These are phyloP conservation scores for Mentha longifolia DNA, from an alignment of 257 asterid species.

Conservation along the genomic window DNA sequence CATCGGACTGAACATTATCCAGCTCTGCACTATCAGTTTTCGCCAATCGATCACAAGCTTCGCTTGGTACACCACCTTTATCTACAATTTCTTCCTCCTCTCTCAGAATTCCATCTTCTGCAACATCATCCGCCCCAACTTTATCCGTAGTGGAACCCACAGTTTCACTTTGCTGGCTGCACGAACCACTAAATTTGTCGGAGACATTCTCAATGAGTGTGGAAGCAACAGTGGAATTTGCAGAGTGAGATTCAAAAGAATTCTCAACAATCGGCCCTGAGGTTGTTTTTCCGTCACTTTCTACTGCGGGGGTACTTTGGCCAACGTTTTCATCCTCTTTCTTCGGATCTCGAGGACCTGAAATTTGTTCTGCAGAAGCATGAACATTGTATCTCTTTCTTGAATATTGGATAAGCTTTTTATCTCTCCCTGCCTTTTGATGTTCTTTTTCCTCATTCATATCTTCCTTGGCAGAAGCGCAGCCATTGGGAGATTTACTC, in stretches of 20 bases:
- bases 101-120: conserved; percentile 34
- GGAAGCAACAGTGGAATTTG: conserved; percentile 38
- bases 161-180: conserved; percentile 35
- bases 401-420: conserved; percentile 66
- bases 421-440: conserved; percentile 40
- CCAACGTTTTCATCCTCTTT: conserved; percentile 29
- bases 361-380: conserved; percentile 36
- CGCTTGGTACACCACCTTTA: conserved; percentile 31
- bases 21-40: conserved; percentile 38
- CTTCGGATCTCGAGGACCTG: conserved; percentile 24
- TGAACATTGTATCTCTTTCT: conserved; percentile 64
- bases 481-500: conserved; percentile 37
- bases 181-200: conserved; percentile 33
- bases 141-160: conserved; percentile 37
- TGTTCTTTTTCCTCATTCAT: conserved; percentile 35
- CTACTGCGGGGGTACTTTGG: conserved; percentile 30
- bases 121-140: conserved; percentile 28
- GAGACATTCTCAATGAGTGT: conserved; percentile 31
- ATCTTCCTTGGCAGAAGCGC: conserved; percentile 35
- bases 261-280: conserved; percentile 27
- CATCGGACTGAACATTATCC: conserved; percentile 30
- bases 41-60: conserved; percentile 26
- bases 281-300: conserved; percentile 29
- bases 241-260: conserved; percentile 32
- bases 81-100: conserved; percentile 37